Evolutionary conservation across 2,329 filamentous ascomycete species (phyloP).

Genomic region (Epichloe typhina): DNA sequence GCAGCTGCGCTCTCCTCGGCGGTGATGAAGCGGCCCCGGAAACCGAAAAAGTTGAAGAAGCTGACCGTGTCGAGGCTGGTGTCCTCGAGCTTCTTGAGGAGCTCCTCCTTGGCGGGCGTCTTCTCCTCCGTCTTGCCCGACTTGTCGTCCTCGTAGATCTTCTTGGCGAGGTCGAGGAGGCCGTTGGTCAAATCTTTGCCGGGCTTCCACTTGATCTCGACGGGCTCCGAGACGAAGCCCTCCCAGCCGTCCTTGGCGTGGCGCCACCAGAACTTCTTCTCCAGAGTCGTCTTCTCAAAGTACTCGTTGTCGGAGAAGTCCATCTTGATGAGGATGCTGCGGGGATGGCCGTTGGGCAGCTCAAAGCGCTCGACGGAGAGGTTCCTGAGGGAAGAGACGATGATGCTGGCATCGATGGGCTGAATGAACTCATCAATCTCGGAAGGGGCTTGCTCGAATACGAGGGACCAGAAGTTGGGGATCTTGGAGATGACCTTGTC

Average conservation of each 20-base stretch:
- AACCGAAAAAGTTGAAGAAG: slow-evolving; percentile 89
- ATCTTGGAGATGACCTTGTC: slow-evolving; percentile 57
- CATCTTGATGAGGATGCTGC: slow-evolving; percentile 65
- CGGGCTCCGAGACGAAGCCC: slow-evolving; percentile 77
- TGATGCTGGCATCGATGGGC: slow-evolving; percentile 60
- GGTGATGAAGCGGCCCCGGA: slow-evolving; percentile 54
- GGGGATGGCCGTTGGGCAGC: slow-evolving; percentile 62
- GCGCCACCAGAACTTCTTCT: slow-evolving; percentile 89
- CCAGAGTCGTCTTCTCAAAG: slow-evolving; percentile 64
- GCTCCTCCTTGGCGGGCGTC: slow-evolving; percentile 34
- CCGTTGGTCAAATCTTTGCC: slow-evolving; percentile 74
- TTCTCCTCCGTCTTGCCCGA: slow-evolving; percentile 28
- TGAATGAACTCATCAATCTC: slow-evolving; percentile 85
- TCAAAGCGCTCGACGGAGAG: slow-evolving; percentile 73
- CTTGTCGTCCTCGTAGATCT: slow-evolving; percentile 49
- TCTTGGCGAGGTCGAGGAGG: slow-evolving; percentile 58
- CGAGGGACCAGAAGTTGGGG: slow-evolving; percentile 86
- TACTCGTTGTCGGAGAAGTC: slow-evolving; percentile 71
- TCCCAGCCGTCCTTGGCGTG: slow-evolving; percentile 53
- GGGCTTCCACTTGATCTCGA: slow-evolving; percentile 72
- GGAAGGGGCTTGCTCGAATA: slow-evolving; percentile 72
- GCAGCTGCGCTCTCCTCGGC: slow-evolving; percentile 59
- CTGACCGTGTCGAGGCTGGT: slow-evolving; percentile 53
- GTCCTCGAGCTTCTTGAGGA: slow-evolving; percentile 42
- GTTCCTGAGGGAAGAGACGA: slow-evolving; percentile 53